Conservation (phyloP, 768 basidiomycete species). For the Termitomyces sp. region DNA sequence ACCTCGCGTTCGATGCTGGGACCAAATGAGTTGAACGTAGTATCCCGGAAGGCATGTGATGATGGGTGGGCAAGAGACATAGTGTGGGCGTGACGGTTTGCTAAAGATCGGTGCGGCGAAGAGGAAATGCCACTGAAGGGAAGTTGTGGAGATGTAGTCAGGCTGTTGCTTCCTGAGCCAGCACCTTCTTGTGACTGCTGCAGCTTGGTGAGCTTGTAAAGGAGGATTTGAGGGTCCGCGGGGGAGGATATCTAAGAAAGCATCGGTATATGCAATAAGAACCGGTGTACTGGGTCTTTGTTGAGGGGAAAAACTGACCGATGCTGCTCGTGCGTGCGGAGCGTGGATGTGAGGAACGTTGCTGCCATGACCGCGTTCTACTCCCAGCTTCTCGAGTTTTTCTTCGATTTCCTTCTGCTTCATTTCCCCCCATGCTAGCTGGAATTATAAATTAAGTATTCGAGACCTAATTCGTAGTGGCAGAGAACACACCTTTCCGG, state of each 20-base stretch:
- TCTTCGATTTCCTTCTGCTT: conserved; percentile 72
- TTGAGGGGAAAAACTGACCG: conserved; percentile 44
- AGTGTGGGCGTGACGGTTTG: conserved; percentile 62
- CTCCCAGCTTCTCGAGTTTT: conserved; percentile 74
- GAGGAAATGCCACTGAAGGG: conserved; percentile 41
- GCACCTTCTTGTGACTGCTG: conserved; percentile 62
- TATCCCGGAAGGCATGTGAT: conserved; percentile 25
- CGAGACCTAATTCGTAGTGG: background rate
- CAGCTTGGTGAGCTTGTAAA: conserved; percentile 80
- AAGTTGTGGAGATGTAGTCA: conserved; percentile 62
- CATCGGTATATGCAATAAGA: background rate
- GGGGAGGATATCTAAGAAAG: conserved; percentile 76
- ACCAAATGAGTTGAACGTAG: conserved; percentile 60
- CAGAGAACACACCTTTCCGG: conserved; percentile 56
- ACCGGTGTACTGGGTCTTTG: conserved; percentile 15
- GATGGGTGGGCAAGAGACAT: conserved; percentile 66
- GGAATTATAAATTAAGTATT: conserved; percentile 7
- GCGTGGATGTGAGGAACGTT: conserved; percentile 57
- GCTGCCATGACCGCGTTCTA: conserved; percentile 59
- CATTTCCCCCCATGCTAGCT: conserved; percentile 73
- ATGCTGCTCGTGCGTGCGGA: conserved; percentile 78
- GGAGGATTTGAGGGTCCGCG: conserved; percentile 75
- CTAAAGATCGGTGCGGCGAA: conserved; percentile 35
- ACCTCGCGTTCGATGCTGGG: conserved; percentile 43
- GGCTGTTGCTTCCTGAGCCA: conserved; percentile 36